These are phyloP conservation scores for Calocera viscosa DNA, from an alignment of 768 basidiomycete genomes.

Conservation along the genomic window DNA sequence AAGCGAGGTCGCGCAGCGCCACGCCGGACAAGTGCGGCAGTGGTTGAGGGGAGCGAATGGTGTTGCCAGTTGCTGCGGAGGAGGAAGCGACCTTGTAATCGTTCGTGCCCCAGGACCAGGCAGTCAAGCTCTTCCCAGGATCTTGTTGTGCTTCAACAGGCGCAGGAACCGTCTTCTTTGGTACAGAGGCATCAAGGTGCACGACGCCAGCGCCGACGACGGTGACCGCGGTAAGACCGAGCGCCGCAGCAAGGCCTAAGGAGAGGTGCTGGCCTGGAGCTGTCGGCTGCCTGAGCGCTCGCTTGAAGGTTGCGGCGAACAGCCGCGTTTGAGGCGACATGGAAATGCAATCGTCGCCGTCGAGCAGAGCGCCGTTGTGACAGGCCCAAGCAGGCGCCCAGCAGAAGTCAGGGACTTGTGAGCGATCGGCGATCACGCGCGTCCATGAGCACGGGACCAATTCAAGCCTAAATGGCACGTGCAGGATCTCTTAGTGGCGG, in stretches of 20 bases:
- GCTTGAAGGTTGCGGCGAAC: background rate
- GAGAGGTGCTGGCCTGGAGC: background rate
- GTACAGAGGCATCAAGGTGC: background rate
- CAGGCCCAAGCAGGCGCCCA: background rate
- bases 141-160: background rate
- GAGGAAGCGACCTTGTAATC: background rate
- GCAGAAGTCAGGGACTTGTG: background rate
- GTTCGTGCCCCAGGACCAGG: background rate
- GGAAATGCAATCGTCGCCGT: background rate
- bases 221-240: background rate
- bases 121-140: background rate
- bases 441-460: background rate
- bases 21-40: constrained; percentile 50
- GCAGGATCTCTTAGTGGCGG: background rate
- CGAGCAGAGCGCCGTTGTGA: background rate
- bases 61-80: background rate
- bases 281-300: background rate
- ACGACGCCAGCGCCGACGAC: background rate
- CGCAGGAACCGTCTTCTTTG: background rate
- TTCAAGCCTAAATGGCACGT: background rate
- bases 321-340: background rate
- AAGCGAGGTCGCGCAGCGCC: constrained; percentile 58
- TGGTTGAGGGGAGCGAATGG: constrained; percentile 39
- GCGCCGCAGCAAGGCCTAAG: background rate
- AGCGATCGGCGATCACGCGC: background rate